A percentile compares a stretch with the other conserved stretches of the same genome.
These are phyloP conservation scores for Backusella macrospora DNA, from an alignment of 192 early-diverging fungal genomes.

Conservation along the genomic window DNA sequence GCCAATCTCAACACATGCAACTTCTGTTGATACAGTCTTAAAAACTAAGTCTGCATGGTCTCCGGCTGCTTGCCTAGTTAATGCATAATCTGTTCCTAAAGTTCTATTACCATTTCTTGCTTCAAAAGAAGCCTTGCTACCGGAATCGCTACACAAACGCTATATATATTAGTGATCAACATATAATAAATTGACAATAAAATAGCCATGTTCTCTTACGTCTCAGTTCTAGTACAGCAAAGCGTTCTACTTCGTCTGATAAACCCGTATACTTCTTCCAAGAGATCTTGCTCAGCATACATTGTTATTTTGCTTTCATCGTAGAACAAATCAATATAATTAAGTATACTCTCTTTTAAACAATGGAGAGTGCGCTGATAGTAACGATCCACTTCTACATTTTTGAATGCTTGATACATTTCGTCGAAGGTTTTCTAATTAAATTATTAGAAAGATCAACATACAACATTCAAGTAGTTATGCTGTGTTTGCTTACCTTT, in stretches of 20 bases:
- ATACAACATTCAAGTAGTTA: not conserved
- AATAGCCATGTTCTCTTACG: slow-evolving; percentile 1
- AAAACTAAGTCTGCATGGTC: not conserved
- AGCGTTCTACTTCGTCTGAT: not conserved
- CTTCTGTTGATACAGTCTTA: not conserved
- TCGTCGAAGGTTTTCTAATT: not conserved
- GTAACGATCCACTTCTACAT: not conserved
- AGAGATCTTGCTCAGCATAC: slow-evolving; percentile 5
- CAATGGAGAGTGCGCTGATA: not conserved
- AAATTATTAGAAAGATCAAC: not conserved
- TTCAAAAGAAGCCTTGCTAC: no score
- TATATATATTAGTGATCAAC: not conserved
- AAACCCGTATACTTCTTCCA: slow-evolving; percentile 6
- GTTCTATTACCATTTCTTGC: no score
- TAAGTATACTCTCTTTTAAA: not conserved
- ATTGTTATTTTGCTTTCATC: not conserved
- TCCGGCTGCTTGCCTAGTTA: not conserved
- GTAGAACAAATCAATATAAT: not conserved
- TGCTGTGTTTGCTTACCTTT: slow-evolving; percentile 1
- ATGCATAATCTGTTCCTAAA: not conserved
- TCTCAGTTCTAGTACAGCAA: not conserved
- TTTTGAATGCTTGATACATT: not conserved
- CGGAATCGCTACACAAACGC: not conserved
- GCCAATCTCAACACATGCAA: slow-evolving; percentile 12
- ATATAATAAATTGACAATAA: not conserved